These are phyloP conservation scores for Penicillium polonicum DNA, from an alignment of 2,329 filamentous ascomycete species.

Conservation along the genomic window DNA sequence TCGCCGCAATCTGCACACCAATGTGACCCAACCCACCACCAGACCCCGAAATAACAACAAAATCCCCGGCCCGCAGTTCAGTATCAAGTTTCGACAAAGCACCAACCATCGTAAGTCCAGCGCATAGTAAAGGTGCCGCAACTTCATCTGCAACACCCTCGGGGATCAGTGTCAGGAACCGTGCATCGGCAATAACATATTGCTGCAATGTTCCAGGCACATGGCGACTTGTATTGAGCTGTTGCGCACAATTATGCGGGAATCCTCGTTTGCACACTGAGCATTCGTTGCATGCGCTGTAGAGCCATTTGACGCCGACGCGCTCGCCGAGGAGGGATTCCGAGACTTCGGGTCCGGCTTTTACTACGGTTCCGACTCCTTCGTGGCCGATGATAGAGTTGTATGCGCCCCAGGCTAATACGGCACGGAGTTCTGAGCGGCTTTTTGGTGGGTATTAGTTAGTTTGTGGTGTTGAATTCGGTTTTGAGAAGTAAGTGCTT, in stretches of 20 bases:
- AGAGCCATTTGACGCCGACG: constrained; percentile 29
- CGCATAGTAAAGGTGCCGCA: constrained; percentile 22
- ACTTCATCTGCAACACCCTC: constrained; percentile 17
- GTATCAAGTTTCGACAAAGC: constrained; percentile 19
- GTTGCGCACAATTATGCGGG: constrained; percentile 21
- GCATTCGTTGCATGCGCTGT: constrained; percentile 25
- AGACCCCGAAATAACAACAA: constrained; percentile 49
- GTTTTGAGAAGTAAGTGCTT: neutral
- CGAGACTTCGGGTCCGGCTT: constrained; percentile 14
- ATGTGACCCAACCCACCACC: constrained; percentile 57
- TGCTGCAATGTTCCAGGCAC: constrained; percentile 29
- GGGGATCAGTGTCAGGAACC: constrained; percentile 22
- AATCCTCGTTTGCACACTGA: constrained; percentile 22
- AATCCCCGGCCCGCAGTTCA: constrained; percentile 27
- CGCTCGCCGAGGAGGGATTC: constrained; percentile 16
- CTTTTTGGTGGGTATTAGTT: constrained; percentile 2
- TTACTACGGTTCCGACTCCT: constrained; percentile 23
- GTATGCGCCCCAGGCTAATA: constrained; percentile 22
- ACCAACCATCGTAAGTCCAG: constrained; percentile 24
- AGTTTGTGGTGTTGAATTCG: neutral
- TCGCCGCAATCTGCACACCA: constrained; percentile 51
- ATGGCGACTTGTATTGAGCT: constrained; percentile 26
- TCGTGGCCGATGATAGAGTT: constrained; percentile 31
- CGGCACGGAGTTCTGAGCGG: constrained; percentile 28
- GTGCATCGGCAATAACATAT: constrained; percentile 25